Conservation (phyloP, 805 yeast genomes). For the Yarrowia sp. region DNA sequence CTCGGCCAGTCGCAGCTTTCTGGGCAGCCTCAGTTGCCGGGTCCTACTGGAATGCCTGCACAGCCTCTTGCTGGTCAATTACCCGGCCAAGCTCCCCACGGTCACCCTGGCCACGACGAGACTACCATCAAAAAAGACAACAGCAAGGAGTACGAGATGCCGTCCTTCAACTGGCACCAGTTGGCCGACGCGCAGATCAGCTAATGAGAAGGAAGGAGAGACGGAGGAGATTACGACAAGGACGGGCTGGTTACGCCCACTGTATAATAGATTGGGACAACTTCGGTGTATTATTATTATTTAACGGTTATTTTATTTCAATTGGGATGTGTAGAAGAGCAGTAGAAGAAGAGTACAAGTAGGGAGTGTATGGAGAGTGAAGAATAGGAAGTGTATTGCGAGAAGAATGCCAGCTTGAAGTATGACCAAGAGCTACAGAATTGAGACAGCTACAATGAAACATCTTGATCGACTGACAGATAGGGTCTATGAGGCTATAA, state of each 20-base stretch:
- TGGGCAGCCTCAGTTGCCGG: slow-evolving; percentile 3
- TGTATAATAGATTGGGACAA: slow-evolving; percentile 14
- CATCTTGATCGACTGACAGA: no score
- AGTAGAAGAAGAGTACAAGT: no score
- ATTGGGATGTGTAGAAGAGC: not conserved
- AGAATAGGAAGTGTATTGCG: no score
- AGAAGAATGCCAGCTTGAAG: no score
- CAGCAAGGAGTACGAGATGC: slow-evolving; percentile 38
- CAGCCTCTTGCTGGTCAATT: not conserved
- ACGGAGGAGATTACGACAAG: not conserved
- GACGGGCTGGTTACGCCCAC: slow-evolving; percentile 1
- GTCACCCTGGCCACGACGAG: slow-evolving; percentile 9
- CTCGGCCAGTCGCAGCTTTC: slow-evolving; percentile 21
- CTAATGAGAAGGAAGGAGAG: not conserved
- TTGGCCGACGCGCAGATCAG: slow-evolving; percentile 35
- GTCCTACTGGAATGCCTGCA: not conserved
- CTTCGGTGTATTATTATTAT: slow-evolving; percentile 28
- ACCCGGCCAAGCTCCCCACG: slow-evolving; percentile 15
- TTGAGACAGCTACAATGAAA: no score
- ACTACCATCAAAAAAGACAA: slow-evolving; percentile 20
- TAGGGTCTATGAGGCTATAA: no score
- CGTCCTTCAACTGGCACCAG: slow-evolving; percentile 37
- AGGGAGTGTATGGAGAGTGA: no score
- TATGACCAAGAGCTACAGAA: no score
- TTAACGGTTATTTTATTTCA: not conserved